These are phyloP conservation scores for Penicillium sp. DNA, from an alignment of 2,329 filamentous ascomycete species.

Conservation along the genomic window DNA sequence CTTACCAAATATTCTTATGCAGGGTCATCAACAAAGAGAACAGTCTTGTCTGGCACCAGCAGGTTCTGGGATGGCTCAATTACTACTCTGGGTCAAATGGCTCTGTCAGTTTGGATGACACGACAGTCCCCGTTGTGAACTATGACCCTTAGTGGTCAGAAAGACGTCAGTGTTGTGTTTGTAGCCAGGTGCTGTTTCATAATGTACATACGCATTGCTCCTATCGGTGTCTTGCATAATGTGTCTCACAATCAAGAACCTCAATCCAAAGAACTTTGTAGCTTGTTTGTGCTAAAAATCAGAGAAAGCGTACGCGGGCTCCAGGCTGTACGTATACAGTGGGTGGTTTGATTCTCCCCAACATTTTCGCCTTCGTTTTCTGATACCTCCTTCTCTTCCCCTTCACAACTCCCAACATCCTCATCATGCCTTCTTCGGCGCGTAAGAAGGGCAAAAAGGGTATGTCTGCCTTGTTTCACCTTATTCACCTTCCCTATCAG, in stretches of 20 bases:
- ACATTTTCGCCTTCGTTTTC: not conserved
- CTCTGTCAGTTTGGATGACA: conserved; percentile 37
- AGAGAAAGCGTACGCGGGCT: not conserved
- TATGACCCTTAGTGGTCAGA: conserved; percentile 20
- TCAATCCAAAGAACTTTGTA: not conserved
- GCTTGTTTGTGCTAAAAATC: not conserved
- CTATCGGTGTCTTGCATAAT: not conserved
- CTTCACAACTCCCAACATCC: not conserved
- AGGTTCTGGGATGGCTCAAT: conserved; percentile 74
- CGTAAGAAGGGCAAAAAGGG: not conserved
- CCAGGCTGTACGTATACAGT: not conserved
- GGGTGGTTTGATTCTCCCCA: not conserved
- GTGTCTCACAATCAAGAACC: not conserved
- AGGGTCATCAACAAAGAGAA: conserved; percentile 86
- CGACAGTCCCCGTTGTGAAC: conserved; percentile 34
- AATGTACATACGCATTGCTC: not conserved
- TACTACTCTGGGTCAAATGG: conserved; percentile 45
- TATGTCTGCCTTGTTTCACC: not conserved
- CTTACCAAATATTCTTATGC: not conserved
- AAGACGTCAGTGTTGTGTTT: not conserved
- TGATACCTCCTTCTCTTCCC: not conserved
- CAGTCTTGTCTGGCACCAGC: conserved; percentile 82
- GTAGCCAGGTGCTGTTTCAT: not conserved
- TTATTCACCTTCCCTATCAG: not conserved
- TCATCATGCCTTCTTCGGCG: not conserved